Evolutionary conservation across 345 rosid species (phyloP).

Genomic region (Barbarea vulgaris): DNA sequence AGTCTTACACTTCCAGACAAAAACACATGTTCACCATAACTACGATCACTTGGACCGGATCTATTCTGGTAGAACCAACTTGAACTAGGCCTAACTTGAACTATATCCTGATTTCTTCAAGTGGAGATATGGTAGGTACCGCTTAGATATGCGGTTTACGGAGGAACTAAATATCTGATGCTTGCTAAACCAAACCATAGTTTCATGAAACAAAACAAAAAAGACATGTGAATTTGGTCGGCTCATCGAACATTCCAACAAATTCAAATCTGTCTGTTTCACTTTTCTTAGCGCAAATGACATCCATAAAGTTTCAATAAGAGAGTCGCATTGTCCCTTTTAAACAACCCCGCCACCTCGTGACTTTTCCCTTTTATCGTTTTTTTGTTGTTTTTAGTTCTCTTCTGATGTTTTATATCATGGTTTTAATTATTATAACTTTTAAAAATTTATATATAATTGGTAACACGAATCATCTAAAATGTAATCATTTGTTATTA

Average conservation of each 20-base stretch:
- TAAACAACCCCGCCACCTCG: slow-evolving; percentile 4
- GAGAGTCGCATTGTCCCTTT: slow-evolving; percentile 19
- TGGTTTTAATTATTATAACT: neutral
- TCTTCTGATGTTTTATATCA: neutral
- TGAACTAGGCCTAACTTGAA: neutral
- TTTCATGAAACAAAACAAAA: neutral
- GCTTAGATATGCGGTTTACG: neutral
- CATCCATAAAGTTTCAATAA: neutral
- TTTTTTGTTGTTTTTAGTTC: neutral
- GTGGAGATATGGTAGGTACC: neutral
- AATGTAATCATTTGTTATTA: neutral
- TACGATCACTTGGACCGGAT: neutral
- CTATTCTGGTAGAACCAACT: neutral
- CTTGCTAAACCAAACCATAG: neutral
- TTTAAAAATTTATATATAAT: neutral
- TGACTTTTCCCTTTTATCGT: neutral
- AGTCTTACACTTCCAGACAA: slow-evolving; percentile 8
- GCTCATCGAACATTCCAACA: neutral
- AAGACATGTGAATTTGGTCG: neutral
- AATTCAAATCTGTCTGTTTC: slow-evolving; percentile 1
- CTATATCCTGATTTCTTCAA: neutral
- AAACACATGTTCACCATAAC: neutral
- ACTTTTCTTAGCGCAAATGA: neutral
- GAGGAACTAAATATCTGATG: neutral
- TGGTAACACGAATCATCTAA: neutral